These are phyloP conservation scores for Penicillium brevicompactum DNA, from an alignment of 2,329 filamentous ascomycete genomes.

Conservation along the genomic window DNA sequence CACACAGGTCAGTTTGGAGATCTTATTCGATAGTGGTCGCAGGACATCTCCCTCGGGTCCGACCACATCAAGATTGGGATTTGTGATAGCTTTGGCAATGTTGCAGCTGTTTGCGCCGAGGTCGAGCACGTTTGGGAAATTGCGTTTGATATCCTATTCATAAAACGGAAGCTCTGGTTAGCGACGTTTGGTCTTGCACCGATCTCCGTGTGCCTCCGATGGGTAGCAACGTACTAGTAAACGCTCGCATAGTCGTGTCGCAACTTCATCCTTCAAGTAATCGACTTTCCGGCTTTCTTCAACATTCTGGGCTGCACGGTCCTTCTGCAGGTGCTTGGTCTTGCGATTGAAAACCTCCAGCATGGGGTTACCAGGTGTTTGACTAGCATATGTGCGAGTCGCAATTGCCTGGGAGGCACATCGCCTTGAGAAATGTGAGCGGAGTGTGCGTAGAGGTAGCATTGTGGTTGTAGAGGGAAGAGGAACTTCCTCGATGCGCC, in stretches of 20 bases:
- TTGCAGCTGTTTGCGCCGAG: slow-evolving; percentile 96
- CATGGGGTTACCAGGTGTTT: slow-evolving; percentile 73
- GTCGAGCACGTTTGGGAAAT: slow-evolving; percentile 82
- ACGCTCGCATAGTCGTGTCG: slow-evolving; percentile 78
- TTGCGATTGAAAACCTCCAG: slow-evolving; percentile 89
- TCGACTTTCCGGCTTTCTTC: slow-evolving; percentile 78
- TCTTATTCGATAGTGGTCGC: slow-evolving; percentile 66
- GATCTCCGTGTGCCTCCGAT: not conserved
- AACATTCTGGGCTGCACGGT: slow-evolving; percentile 73
- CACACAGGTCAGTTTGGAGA: slow-evolving; percentile 74
- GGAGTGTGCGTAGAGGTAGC: slow-evolving; percentile 21
- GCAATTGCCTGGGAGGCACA: slow-evolving; percentile 13
- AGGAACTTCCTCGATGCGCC: slow-evolving; percentile 4
- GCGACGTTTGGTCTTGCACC: not conserved
- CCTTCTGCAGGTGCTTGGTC: slow-evolving; percentile 88
- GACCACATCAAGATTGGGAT: slow-evolving; percentile 66
- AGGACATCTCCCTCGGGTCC: slow-evolving; percentile 25
- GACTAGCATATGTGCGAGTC: slow-evolving; percentile 69
- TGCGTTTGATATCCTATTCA: slow-evolving; percentile 78
- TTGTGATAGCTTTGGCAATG: slow-evolving; percentile 77
- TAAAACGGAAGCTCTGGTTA: slow-evolving; percentile 1
- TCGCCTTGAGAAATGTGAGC: slow-evolving; percentile 16
- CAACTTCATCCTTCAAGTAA: slow-evolving; percentile 92
- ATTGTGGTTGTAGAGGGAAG: slow-evolving; percentile 12
- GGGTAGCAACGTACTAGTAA: slow-evolving; percentile 63